phyloP scores from a whole-genome alignment of 306 rosid genomes.

The Vigna nakashimae region DNA sequence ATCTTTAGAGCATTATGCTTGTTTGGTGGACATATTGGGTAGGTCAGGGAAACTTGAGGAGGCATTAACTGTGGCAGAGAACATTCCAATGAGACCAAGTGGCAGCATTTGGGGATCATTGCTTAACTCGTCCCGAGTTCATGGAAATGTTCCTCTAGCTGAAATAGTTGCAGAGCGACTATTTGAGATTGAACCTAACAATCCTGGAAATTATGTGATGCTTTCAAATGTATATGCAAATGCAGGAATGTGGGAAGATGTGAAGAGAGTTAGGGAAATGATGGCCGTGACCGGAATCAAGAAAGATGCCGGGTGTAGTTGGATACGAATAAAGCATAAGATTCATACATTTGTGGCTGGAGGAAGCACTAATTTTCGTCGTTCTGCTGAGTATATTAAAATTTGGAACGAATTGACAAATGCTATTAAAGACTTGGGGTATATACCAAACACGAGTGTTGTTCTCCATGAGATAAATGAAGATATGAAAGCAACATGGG shows the following conservation, averaged over 20 bases:
- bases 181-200: constrained; percentile 59
- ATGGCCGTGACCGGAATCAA: constrained; percentile 57
- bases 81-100: constrained; percentile 65
- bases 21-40: constrained; percentile 60
- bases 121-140: constrained; percentile 60
- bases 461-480: constrained; percentile 67
- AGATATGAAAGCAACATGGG: constrained; percentile 56
- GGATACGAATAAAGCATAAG: constrained; percentile 56
- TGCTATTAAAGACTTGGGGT: constrained; percentile 53
- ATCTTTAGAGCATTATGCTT: constrained; percentile 63
- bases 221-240: constrained; percentile 68
- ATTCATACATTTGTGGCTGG: constrained; percentile 64
- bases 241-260: constrained; percentile 61
- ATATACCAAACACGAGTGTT: constrained; percentile 51
- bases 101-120: constrained; percentile 69
- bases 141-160: constrained; percentile 55
- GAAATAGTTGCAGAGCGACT: constrained; percentile 51
- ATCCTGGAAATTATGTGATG: constrained; percentile 67
- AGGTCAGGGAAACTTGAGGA: constrained; percentile 57
- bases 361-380: constrained; percentile 56
- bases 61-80: constrained; percentile 50
- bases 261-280: constrained; percentile 59
- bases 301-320: constrained; percentile 68
- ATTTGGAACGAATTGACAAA: constrained; percentile 53
- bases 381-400: constrained; percentile 53